Percentiles rank a stretch among this genome's conserved stretches.
phyloP scores from a whole-genome alignment of 2,329 filamentous ascomycete genomes.

The Davidsoniella eucalypti region DNA sequence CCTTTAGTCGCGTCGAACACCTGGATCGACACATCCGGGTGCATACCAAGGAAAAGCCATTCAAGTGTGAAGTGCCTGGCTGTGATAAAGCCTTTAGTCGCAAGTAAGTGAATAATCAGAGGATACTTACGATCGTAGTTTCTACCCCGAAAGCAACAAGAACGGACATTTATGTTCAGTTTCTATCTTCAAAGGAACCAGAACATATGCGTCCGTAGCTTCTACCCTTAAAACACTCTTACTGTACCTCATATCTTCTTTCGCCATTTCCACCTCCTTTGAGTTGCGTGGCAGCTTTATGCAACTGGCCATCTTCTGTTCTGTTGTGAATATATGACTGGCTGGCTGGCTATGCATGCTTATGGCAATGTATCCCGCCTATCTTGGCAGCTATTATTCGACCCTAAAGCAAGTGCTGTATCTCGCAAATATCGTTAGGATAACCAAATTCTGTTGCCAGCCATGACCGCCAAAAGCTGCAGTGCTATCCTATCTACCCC shows the following conservation, averaged over 20 bases:
- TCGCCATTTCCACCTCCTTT: not conserved
- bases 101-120: slow-evolving; percentile 28
- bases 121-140: not conserved
- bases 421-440: too few relatives aligned
- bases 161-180: not conserved
- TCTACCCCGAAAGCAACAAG: slow-evolving; percentile 10
- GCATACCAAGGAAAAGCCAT: slow-evolving; percentile 50
- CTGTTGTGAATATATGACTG: not conserved
- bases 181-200: not conserved
- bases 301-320: not conserved
- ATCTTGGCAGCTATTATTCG: too few relatives aligned
- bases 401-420: too few relatives aligned
- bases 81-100: slow-evolving; percentile 48
- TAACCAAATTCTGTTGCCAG: too few relatives aligned
- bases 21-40: slow-evolving; percentile 47
- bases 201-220: not conserved
- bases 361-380: too few relatives aligned
- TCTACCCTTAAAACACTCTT: too few relatives aligned
- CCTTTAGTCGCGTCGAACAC: slow-evolving; percentile 43
- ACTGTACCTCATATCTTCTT: not conserved
- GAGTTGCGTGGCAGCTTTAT: too few relatives aligned
- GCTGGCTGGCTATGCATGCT: not conserved
- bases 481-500: too few relatives aligned
- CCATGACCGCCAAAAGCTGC: too few relatives aligned
- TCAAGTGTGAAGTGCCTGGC: slow-evolving; percentile 40